A percentile compares a stretch with the other conserved stretches of the same genome.
phyloP scores from a whole-genome alignment of 2,329 filamentous ascomycete genomes.

The Neofusicoccum sp. region DNA sequence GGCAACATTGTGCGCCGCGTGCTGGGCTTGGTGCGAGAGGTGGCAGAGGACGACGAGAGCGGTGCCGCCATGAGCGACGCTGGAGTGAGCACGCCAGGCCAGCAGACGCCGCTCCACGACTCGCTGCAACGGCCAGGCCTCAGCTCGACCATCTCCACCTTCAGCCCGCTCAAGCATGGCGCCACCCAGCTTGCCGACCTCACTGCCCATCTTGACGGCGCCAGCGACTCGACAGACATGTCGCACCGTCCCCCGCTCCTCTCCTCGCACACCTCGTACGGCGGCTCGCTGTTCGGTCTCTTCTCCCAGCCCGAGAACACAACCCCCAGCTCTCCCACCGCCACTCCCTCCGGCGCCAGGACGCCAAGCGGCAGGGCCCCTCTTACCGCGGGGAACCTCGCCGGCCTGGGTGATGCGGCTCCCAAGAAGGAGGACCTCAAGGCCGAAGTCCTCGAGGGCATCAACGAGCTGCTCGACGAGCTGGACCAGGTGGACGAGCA shows the following conservation, averaged over 20 bases:
- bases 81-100: slow-evolving; percentile 53
- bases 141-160: slow-evolving; percentile 48
- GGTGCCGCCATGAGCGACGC: slow-evolving; percentile 64
- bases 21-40: slow-evolving; percentile 86
- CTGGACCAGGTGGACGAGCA: slow-evolving; percentile 91
- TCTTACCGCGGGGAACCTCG: slow-evolving; percentile 37
- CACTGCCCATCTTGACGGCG: slow-evolving; percentile 32
- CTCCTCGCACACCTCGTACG: slow-evolving; percentile 65
- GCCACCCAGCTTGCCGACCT: slow-evolving; percentile 38
- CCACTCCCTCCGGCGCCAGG: slow-evolving; percentile 36
- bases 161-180: slow-evolving; percentile 51
- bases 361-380: slow-evolving; percentile 52
- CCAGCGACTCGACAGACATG: slow-evolving; percentile 39
- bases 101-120: slow-evolving; percentile 39
- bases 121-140: slow-evolving; percentile 40
- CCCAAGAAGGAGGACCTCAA: slow-evolving; percentile 62
- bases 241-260: slow-evolving; percentile 62
- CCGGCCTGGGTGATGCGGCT: slow-evolving; percentile 44
- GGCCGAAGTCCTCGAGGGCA: slow-evolving; percentile 89
- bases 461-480: slow-evolving; percentile 95
- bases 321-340: slow-evolving; percentile 53
- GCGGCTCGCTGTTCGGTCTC: slow-evolving; percentile 84
- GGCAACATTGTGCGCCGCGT: slow-evolving; percentile 93
- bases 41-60: slow-evolving; percentile 77
- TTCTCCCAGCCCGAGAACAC: slow-evolving; percentile 67